Evolutionary conservation across 345 rosid species (phyloP), one percentile per base, ranked within the genome.

Genomic region (Populus euphratica): DNA sequence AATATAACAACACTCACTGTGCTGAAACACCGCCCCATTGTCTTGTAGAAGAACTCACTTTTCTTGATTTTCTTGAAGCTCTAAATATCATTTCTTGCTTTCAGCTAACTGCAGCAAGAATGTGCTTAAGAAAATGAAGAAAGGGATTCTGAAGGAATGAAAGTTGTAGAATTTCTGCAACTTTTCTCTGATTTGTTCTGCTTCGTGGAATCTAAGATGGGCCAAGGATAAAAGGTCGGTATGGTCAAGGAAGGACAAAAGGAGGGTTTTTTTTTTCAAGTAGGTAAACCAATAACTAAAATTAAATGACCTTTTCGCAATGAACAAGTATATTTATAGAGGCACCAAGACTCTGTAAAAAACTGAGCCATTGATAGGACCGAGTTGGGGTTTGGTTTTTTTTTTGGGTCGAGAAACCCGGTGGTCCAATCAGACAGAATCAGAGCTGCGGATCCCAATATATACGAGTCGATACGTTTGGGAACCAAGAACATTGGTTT

Each of bases 381-480:
- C 74, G 4, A 6, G 9, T 79, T 66, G 3, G 14, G 8, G 41
- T 25, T 67, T 47, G n/a, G 68, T 17, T 14, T 31, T 20, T 54
- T 56, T 74, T 25, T 54, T 29, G 27, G 63, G n/a, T 59, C 21
- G 21, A 21, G 29, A 80, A 80, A 80, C 84, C 81, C 6, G 82
- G 77, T 33, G 86, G 72, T 70, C 85, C 82, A 52, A 78, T 80
- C 84, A 8, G 82, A 78, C 83, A 78, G 81, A 70, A 86, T 80
- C 86, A 64, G 61, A 59, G 76, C 65, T 77, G 73, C 85, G 77
- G 80, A 79, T 82, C 86, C 80, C 82, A 63, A 78, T 18, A 75
- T 43, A 76, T 78, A 73, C 49, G 2, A 64, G 56, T 23, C 35
- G 74, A 79, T 79, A 36, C 77, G 77, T 36, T 39, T 23, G 23